Base-by-base conservation (phyloP, 257 asterid genomes). In the Ballota nigra region DNA sequence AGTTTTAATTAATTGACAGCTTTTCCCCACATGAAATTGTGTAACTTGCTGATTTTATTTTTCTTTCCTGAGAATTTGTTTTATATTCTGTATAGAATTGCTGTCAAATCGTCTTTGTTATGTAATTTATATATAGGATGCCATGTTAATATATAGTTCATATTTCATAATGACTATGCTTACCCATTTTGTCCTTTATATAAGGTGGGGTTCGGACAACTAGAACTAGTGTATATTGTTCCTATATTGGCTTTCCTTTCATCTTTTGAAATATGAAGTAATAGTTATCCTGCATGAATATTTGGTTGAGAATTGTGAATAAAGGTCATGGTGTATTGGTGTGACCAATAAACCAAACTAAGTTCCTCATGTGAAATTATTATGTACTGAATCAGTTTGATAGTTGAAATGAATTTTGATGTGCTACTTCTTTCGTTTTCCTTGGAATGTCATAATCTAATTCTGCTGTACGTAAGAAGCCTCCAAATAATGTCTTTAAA, bases 1-100 rank as follows among this genome's bases (percentile, higher is more conserved):
- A 89, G 98, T 86, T 82, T 61, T 66, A 60, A 5, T 51, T 29
- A 24, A 52, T 65, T 3, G 16, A 7, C 49, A 33, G 45, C 28
- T 36, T 62, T 33, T 62, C 34, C 18, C 24, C 41, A 29, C 9
- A 1, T 56, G 8, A 57, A 56, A 53, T 53, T 53, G 60, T 53
- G 6, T 53, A 18, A 20, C 9, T 29, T 7, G 28, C 26, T 18
- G 58, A 18, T 51, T 22, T 18, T 53, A 0, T 53, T 2, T 53
- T 18, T 53, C 15, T 53, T 53, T 53, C 13, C 55, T 47, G 55
- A 47, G 22, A 47, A 4, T 9, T 18, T 34, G 20, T 4, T 29
- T 33, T 33, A 31, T 68, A 0, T 29, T 68, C 41, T 15, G 41
- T 24, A 6, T 15, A 45, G 13, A 6, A 33, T 43, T 43, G 59